Conservation (phyloP, 2,329 filamentous ascomycete species). For the Metarhizium robertsii region DNA sequence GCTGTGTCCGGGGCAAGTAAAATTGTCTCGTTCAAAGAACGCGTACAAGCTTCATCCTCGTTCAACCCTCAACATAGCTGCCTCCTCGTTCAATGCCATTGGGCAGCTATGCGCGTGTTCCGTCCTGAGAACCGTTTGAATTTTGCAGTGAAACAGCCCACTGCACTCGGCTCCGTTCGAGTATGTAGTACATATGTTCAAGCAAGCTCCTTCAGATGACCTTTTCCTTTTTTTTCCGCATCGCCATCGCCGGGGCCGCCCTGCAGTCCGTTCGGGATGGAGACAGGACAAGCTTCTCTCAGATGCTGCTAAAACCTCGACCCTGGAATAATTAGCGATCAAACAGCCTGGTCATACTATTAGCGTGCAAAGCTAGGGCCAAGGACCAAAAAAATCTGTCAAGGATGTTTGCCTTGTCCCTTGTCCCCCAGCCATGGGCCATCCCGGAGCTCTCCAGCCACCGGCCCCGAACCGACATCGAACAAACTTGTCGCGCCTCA, state of each 20-base stretch:
- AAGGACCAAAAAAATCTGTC: not conserved
- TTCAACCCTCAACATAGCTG: not conserved
- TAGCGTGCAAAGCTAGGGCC: not conserved
- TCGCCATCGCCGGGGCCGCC: not conserved
- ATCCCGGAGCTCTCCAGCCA: constrained; percentile 2
- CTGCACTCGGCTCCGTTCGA: not conserved
- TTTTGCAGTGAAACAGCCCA: not conserved
- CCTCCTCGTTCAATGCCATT: not conserved
- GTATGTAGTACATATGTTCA: no score
- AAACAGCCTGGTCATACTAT: not conserved
- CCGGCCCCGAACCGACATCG: not conserved
- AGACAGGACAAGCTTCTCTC: not conserved
- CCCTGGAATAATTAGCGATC: not conserved
- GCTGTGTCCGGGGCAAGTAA: not conserved
- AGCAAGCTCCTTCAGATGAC: not conserved
- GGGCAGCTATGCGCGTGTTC: not conserved
- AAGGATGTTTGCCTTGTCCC: not conserved
- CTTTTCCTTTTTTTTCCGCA: not conserved
- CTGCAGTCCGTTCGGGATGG: not conserved
- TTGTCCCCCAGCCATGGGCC: not conserved
- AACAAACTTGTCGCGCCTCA: not conserved
- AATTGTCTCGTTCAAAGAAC: not conserved
- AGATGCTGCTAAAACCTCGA: not conserved
- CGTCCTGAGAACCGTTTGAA: not conserved
- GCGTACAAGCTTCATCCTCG: not conserved